Evolutionary conservation across 1,139 yeast genomes (phyloP), one percentile per base, ranked within the genome.

Genomic region (Zygosaccharomyces sapae): DNA sequence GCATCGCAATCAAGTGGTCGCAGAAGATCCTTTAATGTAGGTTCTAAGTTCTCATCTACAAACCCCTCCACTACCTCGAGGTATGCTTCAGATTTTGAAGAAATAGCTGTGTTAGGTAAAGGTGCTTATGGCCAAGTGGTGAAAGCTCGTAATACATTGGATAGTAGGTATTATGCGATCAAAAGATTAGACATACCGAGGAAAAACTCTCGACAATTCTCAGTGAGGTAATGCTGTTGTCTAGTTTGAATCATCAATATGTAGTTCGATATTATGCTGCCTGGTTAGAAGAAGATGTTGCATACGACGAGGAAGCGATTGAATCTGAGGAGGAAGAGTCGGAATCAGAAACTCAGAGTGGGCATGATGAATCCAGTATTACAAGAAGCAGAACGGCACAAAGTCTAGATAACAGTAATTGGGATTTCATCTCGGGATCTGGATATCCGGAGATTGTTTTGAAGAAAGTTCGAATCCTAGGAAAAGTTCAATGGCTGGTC

Each of bases 41-140:
- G 71, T 3, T 61, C 70, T 2, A 55, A 70, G 41, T 66, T 63
- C 39, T 66, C 69, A 3, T 65, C 69, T 7, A 49, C 63, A 2
- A 62, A 62, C 12, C 55, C 63, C 2, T 53, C 56, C 7, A 48
- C 62, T 39, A 36, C 69, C 44, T 83, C 90, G 0, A 71, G 92
- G 49, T 84, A 84, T 62, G 79, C 78, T 0, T 79, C 80, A 48
- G 98, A 94, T 63, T 94, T 94, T 66, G 98, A 92, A 66, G 98
- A 92, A 63, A 85, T 89, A 39, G 94, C 94, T 0, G 78, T 81
- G 20, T 69, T 94, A n/a, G 98, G 99, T 2, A 81, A 83, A 58
- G 99, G 99, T 30, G 98, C 95, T 0, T 94, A 85, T 70, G 99
- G 98, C 6, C 96, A 90, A 63, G 99, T 94, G 9, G 96, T 92